These are phyloP conservation scores for Stephania japonica DNA, from an alignment of 164 flowering plant species.

Conservation along the genomic window DNA sequence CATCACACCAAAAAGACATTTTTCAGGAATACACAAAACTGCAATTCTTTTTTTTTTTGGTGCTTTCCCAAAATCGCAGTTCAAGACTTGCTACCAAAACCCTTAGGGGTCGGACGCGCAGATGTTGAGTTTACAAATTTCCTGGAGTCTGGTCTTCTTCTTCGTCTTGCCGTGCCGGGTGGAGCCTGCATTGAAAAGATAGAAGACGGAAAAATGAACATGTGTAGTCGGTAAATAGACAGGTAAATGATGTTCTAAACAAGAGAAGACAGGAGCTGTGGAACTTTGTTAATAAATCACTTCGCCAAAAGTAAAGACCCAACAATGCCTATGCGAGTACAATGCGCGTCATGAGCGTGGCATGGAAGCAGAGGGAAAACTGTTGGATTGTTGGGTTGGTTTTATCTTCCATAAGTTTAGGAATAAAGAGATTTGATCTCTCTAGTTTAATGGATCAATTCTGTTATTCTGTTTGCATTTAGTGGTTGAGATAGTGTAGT, in stretches of 20 bases:
- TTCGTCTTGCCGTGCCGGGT: conserved; percentile 85
- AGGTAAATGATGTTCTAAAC: too few relatives aligned
- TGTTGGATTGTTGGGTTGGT: too few relatives aligned
- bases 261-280: too few relatives aligned
- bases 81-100: conserved; percentile 63
- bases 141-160: conserved; percentile 56
- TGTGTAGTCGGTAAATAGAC: neutral
- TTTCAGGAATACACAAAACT: neutral
- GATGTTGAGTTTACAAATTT: conserved; percentile 50
- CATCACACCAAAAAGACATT: neutral
- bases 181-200: conserved; percentile 41
- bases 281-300: too few relatives aligned
- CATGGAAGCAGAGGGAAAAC: too few relatives aligned
- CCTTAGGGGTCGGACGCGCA: conserved; percentile 67
- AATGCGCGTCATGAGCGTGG: too few relatives aligned
- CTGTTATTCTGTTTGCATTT: too few relatives aligned
- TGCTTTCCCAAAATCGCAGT: too few relatives aligned
- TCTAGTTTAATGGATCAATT: too few relatives aligned
- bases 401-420: too few relatives aligned
- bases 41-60: neutral
- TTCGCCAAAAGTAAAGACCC: neutral
- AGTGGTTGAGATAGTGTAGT: too few relatives aligned
- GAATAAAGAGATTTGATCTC: too few relatives aligned
- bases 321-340: neutral
- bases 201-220: neutral